These are phyloP conservation scores for Didymella arachidicola DNA, from an alignment of 2,329 filamentous ascomycete genomes.

Conservation along the genomic window DNA sequence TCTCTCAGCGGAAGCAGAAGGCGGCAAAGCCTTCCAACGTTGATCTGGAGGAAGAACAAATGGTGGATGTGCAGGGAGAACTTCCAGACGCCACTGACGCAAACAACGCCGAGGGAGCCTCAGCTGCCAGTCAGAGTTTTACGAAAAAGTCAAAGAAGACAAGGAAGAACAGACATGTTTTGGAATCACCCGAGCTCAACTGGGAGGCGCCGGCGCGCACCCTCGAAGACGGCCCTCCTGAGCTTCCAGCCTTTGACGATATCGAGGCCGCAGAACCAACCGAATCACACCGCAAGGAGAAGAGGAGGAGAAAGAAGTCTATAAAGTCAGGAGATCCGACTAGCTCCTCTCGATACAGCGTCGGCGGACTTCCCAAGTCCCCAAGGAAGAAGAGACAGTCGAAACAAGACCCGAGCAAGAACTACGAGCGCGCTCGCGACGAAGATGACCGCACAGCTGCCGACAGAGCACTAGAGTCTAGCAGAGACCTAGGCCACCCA, in stretches of 20 bases:
- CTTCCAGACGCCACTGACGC: background rate
- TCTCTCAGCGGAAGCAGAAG: background rate
- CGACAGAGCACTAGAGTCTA: slow-evolving; percentile 24
- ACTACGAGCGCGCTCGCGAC: slow-evolving; percentile 8
- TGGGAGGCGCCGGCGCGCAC: slow-evolving; percentile 1
- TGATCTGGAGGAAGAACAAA: background rate
- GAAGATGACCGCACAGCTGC: slow-evolving; percentile 21
- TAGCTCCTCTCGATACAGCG: background rate
- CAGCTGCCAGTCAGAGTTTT: background rate
- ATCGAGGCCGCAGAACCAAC: background rate
- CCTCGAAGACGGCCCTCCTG: background rate
- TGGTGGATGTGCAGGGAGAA: background rate
- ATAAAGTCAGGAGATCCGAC: background rate
- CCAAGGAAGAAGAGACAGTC: background rate
- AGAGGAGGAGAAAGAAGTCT: background rate
- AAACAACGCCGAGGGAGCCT: background rate
- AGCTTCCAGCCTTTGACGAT: background rate
- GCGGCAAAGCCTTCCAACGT: background rate
- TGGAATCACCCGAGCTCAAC: background rate
- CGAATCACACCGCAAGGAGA: background rate
- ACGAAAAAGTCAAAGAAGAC: background rate
- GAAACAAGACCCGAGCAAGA: slow-evolving; percentile 11
- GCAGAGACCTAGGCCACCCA: slow-evolving; percentile 23
- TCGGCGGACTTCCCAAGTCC: slow-evolving; percentile 6
- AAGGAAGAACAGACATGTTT: slow-evolving; percentile 4